These are phyloP conservation scores for Paraphoma sp. DNA, from an alignment of 2,329 filamentous ascomycete genomes.

Conservation along the genomic window DNA sequence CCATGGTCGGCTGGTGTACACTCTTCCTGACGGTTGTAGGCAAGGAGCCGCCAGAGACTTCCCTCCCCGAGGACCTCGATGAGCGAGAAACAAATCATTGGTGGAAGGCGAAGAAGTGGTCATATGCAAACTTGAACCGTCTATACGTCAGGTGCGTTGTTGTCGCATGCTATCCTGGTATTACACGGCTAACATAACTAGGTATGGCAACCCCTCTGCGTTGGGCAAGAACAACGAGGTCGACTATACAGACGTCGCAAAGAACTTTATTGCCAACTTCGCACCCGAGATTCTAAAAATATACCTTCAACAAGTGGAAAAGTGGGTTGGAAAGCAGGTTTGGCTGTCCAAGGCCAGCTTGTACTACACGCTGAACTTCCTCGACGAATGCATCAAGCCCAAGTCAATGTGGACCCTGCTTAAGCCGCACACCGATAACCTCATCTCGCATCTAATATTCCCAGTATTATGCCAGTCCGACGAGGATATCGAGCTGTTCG, in stretches of 20 bases:
- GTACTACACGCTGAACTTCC: slow-evolving; percentile 90
- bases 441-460: slow-evolving; percentile 95
- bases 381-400: slow-evolving; percentile 96
- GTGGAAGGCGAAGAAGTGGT: slow-evolving; percentile 99
- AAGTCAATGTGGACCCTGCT: slow-evolving; percentile 97
- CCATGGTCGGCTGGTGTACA: slow-evolving; percentile 94
- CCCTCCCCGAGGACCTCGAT: slow-evolving; percentile 79
- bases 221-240: slow-evolving; percentile 76
- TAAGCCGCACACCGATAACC: slow-evolving; percentile 89
- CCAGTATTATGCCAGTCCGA: slow-evolving; percentile 90
- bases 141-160: slow-evolving; percentile 81
- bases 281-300: slow-evolving; percentile 96
- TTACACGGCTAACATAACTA: slow-evolving; percentile 47
- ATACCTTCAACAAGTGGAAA: slow-evolving; percentile 93
- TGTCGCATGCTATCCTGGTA: background rate
- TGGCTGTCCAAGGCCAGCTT: slow-evolving; percentile 96
- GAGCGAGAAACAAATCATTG: slow-evolving; percentile 95
- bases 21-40: slow-evolving; percentile 90
- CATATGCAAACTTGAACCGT: slow-evolving; percentile 95
- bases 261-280: slow-evolving; percentile 88
- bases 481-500: slow-evolving; percentile 92
- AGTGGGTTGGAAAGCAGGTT: slow-evolving; percentile 92
- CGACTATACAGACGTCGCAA: slow-evolving; percentile 82
- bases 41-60: slow-evolving; percentile 79
- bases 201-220: slow-evolving; percentile 86